These are phyloP conservation scores for Fragaria nilgerrensis DNA, from an alignment of 306 rosid species.

Conservation along the genomic window DNA sequence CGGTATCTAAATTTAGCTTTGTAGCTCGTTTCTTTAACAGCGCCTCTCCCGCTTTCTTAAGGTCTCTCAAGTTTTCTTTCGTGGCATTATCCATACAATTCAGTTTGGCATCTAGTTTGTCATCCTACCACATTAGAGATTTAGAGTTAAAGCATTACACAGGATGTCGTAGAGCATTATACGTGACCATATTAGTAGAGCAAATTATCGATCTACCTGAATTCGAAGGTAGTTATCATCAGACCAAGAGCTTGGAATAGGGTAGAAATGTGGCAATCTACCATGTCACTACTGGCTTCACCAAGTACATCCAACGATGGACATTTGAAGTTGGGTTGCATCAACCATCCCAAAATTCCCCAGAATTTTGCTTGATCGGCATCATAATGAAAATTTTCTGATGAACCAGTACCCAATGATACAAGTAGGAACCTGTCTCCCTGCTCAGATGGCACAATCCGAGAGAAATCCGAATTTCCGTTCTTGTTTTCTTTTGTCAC, in stretches of 20 bases:
- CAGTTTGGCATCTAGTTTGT: background rate
- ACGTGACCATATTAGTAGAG: background rate
- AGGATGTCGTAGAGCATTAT: background rate
- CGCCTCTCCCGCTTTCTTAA: background rate
- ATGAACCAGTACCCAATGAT: slow-evolving; percentile 9
- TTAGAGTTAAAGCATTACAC: background rate
- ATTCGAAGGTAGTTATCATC: slow-evolving; percentile 23
- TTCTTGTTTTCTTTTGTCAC: background rate
- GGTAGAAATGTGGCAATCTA: slow-evolving; percentile 19
- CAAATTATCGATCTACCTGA: background rate
- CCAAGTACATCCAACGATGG: background rate
- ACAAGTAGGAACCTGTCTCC: background rate
- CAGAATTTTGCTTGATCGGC: background rate
- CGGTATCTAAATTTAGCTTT: background rate
- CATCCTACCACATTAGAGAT: background rate
- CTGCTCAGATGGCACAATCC: background rate
- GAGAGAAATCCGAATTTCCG: background rate
- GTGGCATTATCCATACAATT: background rate
- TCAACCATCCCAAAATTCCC: background rate
- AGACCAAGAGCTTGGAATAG: slow-evolving; percentile 7
- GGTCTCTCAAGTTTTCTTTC: background rate
- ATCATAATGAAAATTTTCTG: too few relatives aligned
- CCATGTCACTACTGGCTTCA: slow-evolving; percentile 21
- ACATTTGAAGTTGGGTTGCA: background rate
- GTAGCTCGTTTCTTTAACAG: background rate